Conservation (phyloP, 2,329 filamentous ascomycete species). For the Blastomyces parvus region DNA sequence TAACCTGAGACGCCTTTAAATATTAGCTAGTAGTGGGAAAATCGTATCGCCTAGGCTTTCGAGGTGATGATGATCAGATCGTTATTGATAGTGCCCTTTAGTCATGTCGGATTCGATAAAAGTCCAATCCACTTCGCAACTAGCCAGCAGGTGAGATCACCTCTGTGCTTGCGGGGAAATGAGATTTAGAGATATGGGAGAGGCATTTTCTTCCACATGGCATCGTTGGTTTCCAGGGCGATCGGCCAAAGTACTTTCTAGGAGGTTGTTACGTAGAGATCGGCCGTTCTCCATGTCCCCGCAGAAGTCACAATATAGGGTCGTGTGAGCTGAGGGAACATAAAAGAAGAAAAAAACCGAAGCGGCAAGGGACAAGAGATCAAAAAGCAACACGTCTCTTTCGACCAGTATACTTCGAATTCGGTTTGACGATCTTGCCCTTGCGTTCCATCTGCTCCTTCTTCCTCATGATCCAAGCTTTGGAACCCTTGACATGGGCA, state of each 20-base stretch:
- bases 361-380: no score
- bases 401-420: slow-evolving; percentile 86
- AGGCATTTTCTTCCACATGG: neutral
- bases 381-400: slow-evolving; percentile 74
- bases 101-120: neutral
- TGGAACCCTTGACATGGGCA: slow-evolving; percentile 39
- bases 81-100: neutral
- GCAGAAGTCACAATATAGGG: neutral
- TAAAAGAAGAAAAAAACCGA: no score
- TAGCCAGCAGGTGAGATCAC: neutral
- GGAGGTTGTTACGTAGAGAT: neutral
- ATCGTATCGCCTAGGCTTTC: neutral
- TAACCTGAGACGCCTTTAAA: neutral
- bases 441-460: slow-evolving; percentile 92
- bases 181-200: neutral
- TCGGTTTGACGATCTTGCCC: slow-evolving; percentile 86
- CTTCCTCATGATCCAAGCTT: slow-evolving; percentile 47
- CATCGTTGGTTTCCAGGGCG: neutral
- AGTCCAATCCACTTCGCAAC: neutral
- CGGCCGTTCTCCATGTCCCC: neutral
- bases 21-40: neutral
- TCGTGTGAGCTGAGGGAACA: neutral
- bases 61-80: neutral
- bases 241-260: neutral
- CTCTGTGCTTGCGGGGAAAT: neutral